Evolutionary conservation across 345 rosid species (phyloP), one percentile per base, ranked within the genome.

Genomic region (Mangifera indica): DNA sequence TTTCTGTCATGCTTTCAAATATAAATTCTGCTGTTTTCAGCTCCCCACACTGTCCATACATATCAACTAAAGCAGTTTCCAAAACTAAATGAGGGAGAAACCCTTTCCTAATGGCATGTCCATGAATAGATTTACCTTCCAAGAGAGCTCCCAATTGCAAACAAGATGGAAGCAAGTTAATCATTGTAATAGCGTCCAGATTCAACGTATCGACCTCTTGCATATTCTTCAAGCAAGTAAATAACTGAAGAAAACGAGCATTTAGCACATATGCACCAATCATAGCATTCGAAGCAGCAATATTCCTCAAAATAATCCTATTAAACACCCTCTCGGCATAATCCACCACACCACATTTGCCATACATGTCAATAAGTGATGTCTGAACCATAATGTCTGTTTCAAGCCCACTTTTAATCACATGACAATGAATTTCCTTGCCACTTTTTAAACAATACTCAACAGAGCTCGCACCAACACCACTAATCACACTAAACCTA

Each of bases 201-300:
- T 54, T 77, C 81, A 88, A 72, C 20, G 76, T 67, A 63, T 68
- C 77, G 60, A 66, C 70, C 40, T 83, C 85, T 49, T 72, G 84
- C 87, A 93, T 84, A 57, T 72, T 82, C 72, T 77, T 82, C 79
- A 89, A 71, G 65, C 89, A 87, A 72, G 78, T 60, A 66, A 88
- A 81, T n/a, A 91, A 88, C 76, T 87, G 79, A 7, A 34, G 7
- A 45, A 71, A 80, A 65, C 62, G 65, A 46, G 70, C 76, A 73
- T 80, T 84, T 32, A 63, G 61, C 77, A 78, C 83, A 77, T 91
- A 90, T 42, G 88, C 95, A 12, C 81, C 84, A 61, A 89, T 62
- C 93, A 93, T 85, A 63, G 89, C 85, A 76, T 93, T 93, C 91
- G 93, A 93, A 75, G 86, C 82, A 69, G 85, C 91, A 21, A 81